Conservation (phyloP, 805 yeast genomes). For the Candida tammaniensis region DNA sequence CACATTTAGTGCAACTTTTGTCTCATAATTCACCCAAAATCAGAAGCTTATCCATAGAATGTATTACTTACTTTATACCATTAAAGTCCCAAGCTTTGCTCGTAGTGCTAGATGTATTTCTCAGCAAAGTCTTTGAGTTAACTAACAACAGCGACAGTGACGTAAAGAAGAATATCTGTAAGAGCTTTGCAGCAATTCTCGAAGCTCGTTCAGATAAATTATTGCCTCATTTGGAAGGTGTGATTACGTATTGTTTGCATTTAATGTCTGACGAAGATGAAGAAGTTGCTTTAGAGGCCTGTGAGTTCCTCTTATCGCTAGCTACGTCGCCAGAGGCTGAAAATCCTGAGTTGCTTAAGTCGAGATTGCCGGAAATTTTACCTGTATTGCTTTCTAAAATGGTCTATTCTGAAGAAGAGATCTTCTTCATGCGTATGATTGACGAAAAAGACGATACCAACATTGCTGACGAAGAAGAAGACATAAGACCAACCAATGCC, state of each 20-base stretch:
- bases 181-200: slow-evolving; percentile 66
- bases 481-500: slow-evolving; percentile 78
- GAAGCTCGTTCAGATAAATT: slow-evolving; percentile 80
- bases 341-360: slow-evolving; percentile 40
- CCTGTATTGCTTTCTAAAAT: slow-evolving; percentile 77
- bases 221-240: slow-evolving; percentile 79
- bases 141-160: slow-evolving; percentile 60
- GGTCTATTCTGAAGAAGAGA: slow-evolving; percentile 85
- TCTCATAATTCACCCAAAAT: slow-evolving; percentile 42
- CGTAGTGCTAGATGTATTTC: slow-evolving; percentile 61
- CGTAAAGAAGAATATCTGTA: slow-evolving; percentile 73
- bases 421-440: slow-evolving; percentile 56
- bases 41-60: slow-evolving; percentile 60
- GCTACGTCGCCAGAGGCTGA: slow-evolving; percentile 61
- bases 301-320: slow-evolving; percentile 81
- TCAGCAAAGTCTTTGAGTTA: slow-evolving; percentile 61
- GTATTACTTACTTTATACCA: slow-evolving; percentile 74
- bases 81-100: slow-evolving; percentile 64
- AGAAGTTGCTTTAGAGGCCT: slow-evolving; percentile 84
- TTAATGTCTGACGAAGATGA: slow-evolving; percentile 65
- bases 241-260: slow-evolving; percentile 78
- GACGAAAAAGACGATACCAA: slow-evolving; percentile 76
- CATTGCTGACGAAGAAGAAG: slow-evolving; percentile 81
- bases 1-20: slow-evolving; percentile 52
- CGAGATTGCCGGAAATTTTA: slow-evolving; percentile 60